Percentiles rank a stretch among this genome's conserved stretches.
Conservation (phyloP, 768 basidiomycete genomes). For the Phanerochaete sordida region DNA sequence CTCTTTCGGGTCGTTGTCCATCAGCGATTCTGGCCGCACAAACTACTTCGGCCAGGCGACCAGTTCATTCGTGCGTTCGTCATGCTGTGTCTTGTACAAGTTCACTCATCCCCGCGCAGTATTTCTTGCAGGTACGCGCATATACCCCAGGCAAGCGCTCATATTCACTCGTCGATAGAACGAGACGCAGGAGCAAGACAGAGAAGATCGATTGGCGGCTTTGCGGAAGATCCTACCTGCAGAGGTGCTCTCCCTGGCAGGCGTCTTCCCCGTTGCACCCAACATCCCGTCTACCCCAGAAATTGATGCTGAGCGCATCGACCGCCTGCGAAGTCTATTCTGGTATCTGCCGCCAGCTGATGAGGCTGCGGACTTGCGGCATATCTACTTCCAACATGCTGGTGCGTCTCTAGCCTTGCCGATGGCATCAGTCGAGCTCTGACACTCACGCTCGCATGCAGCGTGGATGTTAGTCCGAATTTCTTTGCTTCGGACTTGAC, state of each 20-base stretch:
- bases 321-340: conserved; percentile 53
- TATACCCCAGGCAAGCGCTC: background rate
- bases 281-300: conserved; percentile 33
- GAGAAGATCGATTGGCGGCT: conserved; percentile 42
- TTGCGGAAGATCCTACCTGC: conserved; percentile 56
- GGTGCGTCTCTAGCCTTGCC: conserved; percentile 1
- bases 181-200: conserved; percentile 51
- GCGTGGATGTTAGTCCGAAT: conserved; percentile 58
- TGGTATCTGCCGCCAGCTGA: conserved; percentile 68
- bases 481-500: background rate
- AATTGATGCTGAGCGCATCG: conserved; percentile 24
- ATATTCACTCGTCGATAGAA: conserved; percentile 36
- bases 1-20: conserved; percentile 77
- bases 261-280: conserved; percentile 60
- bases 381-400: conserved; percentile 59
- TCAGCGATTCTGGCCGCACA: conserved; percentile 65
- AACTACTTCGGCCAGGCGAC: conserved; percentile 77
- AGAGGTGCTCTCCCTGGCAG: conserved; percentile 61
- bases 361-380: conserved; percentile 57
- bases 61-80: conserved; percentile 63
- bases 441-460: conserved; percentile 39
- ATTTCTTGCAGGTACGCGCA: conserved; percentile 64
- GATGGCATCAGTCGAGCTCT: background rate
- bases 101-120: conserved; percentile 35
- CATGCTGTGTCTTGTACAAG: background rate